A percentile compares a stretch with the other conserved stretches of the same genome.
Conservation (phyloP, 2,329 filamentous ascomycete genomes). For the Colletotrichum lini region DNA sequence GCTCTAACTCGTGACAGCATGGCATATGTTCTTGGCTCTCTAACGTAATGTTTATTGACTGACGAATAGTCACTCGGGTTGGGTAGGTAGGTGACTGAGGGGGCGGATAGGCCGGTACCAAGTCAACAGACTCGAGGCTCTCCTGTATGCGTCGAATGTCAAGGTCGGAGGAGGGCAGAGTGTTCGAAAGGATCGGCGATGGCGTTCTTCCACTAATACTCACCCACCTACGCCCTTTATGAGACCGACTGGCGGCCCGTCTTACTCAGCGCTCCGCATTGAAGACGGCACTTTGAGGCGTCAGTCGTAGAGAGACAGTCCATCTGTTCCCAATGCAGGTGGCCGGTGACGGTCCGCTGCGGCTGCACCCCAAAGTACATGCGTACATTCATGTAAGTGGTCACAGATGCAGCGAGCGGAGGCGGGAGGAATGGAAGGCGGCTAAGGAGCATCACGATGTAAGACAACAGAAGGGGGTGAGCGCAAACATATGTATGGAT, state of each 20-base stretch:
- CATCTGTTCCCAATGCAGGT: background rate
- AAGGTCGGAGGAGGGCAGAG: background rate
- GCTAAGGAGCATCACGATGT: background rate
- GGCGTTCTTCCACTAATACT: background rate
- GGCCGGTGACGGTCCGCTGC: background rate
- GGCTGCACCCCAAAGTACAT: background rate
- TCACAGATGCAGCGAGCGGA: background rate
- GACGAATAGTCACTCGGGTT: background rate
- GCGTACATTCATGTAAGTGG: background rate
- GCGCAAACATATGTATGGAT: background rate
- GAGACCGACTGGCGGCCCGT: background rate
- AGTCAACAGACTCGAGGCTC: background rate
- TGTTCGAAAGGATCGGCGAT: background rate
- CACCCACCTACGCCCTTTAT: background rate
- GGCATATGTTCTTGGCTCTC: background rate
- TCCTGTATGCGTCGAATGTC: background rate
- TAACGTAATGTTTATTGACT: background rate
- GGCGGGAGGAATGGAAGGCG: background rate
- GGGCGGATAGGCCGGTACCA: background rate
- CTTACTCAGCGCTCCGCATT: background rate
- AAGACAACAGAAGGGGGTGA: background rate
- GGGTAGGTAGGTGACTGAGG: no score
- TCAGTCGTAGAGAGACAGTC: background rate
- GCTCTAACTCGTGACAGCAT: no score
- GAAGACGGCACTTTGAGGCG: background rate